phyloP scores from a whole-genome alignment of 148 eudicot genomes.

The Vaccinium vitisidaea region DNA sequence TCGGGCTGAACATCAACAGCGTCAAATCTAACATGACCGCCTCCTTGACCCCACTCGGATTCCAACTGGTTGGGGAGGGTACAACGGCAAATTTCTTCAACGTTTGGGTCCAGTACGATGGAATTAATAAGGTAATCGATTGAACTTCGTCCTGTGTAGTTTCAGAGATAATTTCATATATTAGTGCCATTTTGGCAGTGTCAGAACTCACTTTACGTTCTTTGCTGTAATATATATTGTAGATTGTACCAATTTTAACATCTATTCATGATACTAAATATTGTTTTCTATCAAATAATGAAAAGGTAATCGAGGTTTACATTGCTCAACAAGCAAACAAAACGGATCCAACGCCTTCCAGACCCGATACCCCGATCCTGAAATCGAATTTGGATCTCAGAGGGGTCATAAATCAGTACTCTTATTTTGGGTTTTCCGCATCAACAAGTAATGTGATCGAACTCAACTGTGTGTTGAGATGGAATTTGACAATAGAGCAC shows the following conservation, averaged over 20 bases:
- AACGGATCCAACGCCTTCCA: constrained; percentile 18
- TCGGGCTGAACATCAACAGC: constrained; percentile 58
- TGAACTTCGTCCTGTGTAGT: neutral
- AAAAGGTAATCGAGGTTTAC: constrained; percentile 42
- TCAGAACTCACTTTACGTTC: no score
- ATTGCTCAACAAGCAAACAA: constrained; percentile 26
- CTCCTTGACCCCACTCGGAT: constrained; percentile 31
- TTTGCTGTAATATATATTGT: no score
- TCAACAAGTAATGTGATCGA: constrained; percentile 50
- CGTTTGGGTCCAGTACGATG: constrained; percentile 80
- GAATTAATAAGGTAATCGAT: constrained; percentile 18
- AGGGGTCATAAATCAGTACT: constrained; percentile 32
- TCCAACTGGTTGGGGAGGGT: constrained; percentile 37
- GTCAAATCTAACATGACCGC: constrained; percentile 40
- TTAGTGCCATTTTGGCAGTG: no score
- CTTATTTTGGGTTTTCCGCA: constrained; percentile 82
- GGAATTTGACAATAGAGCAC: constrained; percentile 72
- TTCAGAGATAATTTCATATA: no score
- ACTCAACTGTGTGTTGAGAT: constrained; percentile 68
- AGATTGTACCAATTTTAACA: no score
- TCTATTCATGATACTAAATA: no score
- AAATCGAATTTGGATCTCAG: constrained; percentile 25
- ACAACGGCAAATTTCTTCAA: constrained; percentile 39
- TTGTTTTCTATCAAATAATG: no score
- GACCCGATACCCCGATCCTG: constrained; percentile 51